A percentile compares a stretch with the other conserved stretches of the same genome.
Evolutionary conservation across 768 basidiomycete species (phyloP).

Genomic region (Dendrothele bispora): DNA sequence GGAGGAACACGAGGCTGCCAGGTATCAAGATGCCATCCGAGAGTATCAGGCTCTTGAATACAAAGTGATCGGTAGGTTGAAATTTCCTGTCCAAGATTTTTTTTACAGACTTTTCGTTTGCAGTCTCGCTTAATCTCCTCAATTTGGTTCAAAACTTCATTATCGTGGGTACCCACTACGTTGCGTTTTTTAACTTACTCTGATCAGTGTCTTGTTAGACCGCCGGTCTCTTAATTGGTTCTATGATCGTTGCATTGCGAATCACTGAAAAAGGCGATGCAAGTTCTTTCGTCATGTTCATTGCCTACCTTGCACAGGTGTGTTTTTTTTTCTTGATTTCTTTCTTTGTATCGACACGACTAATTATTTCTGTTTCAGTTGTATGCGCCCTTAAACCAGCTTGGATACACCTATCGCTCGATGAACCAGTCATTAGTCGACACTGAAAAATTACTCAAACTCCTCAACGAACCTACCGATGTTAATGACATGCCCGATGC

Average conservation of each 20-base stretch:
- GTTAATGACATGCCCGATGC: conserved; percentile 81
- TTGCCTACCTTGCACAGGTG: conserved; percentile 80
- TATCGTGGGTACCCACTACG: conserved; percentile 47
- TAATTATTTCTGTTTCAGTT: conserved; percentile 38
- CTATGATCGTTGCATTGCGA: conserved; percentile 72
- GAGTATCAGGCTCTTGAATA: conserved; percentile 76
- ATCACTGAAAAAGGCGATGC: conserved; percentile 57
- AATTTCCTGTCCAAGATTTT: background rate
- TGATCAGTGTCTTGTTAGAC: conserved; percentile 40
- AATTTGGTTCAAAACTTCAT: conserved; percentile 83
- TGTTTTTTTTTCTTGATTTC: conserved; percentile 11
- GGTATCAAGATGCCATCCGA: conserved; percentile 70
- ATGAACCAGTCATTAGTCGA: conserved; percentile 78
- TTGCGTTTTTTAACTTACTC: background rate
- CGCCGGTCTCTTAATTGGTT: conserved; percentile 78
- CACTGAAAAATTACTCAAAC: conserved; percentile 79
- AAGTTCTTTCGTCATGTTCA: conserved; percentile 75
- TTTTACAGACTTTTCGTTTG: background rate
- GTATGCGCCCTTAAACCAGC: conserved; percentile 73
- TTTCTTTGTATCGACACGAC: conserved; percentile 3
- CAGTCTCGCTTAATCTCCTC: conserved; percentile 71
- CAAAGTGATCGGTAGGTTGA: conserved; percentile 64
- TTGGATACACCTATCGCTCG: conserved; percentile 77
- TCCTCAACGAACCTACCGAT: conserved; percentile 81
- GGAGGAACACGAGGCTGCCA: conserved; percentile 72